phyloP scores from a whole-genome alignment of 164 flowering plant genomes.

The Kingdonia uniflora region DNA sequence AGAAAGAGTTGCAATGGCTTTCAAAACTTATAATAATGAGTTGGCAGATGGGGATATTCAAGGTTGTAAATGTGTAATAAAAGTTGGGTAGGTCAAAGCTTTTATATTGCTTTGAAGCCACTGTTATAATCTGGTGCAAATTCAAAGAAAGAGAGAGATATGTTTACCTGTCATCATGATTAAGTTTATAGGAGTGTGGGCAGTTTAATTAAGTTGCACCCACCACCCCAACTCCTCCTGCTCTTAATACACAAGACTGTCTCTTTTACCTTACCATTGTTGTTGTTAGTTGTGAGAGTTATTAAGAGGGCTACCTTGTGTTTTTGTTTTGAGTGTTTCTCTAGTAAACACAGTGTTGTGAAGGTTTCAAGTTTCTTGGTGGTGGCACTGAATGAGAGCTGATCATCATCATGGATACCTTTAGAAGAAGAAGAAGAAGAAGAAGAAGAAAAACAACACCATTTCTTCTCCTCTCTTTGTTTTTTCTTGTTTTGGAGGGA shows the following conservation, averaged over 20 bases:
- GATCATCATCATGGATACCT: slow-evolving; percentile 6
- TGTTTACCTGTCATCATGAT: slow-evolving; percentile 19
- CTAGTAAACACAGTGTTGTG: slow-evolving; percentile 25
- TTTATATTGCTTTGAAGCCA: slow-evolving; percentile 29
- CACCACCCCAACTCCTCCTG: slow-evolving; percentile 2
- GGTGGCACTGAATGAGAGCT: slow-evolving; percentile 35
- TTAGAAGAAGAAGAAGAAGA: slow-evolving; percentile 9
- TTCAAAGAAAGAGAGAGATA: slow-evolving; percentile 18
- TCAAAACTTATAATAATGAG: slow-evolving; percentile 23
- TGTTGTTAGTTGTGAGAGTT: slow-evolving; percentile 8
- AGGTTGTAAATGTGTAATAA: slow-evolving; percentile 26
- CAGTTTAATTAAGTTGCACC: slow-evolving; percentile 30
- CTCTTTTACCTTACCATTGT: slow-evolving; percentile 12
- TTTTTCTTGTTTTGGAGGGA: slow-evolving; percentile 9
- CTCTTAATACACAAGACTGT: slow-evolving; percentile 12
- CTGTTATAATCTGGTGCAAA: slow-evolving; percentile 11
- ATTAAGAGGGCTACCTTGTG: slow-evolving; percentile 17
- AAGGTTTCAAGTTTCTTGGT: slow-evolving; percentile 5
- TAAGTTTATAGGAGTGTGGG: slow-evolving; percentile 11
- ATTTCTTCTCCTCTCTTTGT: slow-evolving; percentile 6
- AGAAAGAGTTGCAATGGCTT: no score
- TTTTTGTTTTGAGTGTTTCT: slow-evolving; percentile 5
- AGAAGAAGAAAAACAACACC: slow-evolving; percentile 18
- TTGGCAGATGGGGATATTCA: slow-evolving; percentile 39
- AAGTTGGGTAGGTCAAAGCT: slow-evolving; percentile 47